phyloP scores from a whole-genome alignment of 208 protist genomes.

The Trypanosoma cruzi region DNA sequence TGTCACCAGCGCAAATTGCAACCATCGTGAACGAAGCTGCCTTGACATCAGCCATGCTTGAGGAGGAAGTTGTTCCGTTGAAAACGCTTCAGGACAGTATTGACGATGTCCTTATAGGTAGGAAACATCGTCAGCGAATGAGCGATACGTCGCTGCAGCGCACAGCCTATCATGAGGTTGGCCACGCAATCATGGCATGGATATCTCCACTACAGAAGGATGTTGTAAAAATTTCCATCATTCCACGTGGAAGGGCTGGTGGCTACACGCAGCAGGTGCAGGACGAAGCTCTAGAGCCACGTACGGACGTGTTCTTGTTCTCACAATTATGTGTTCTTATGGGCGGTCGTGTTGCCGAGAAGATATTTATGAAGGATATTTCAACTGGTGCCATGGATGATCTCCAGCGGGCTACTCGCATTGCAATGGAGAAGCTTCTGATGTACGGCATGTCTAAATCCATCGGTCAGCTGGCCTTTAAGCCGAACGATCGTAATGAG shows the following conservation, averaged over 20 bases:
- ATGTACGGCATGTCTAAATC: slow-evolving; percentile 91
- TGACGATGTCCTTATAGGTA: slow-evolving; percentile 94
- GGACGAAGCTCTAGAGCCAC: slow-evolving; percentile 89
- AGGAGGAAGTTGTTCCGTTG: slow-evolving; percentile 73
- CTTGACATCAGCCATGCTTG: slow-evolving; percentile 82
- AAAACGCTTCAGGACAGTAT: slow-evolving; percentile 85
- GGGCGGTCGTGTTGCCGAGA: slow-evolving; percentile 89
- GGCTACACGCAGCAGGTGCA: slow-evolving; percentile 94
- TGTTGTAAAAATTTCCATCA: slow-evolving; percentile 93
- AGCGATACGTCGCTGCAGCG: slow-evolving; percentile 73
- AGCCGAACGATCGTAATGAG: slow-evolving; percentile 88
- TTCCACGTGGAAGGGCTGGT: slow-evolving; percentile 86
- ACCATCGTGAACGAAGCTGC: slow-evolving; percentile 98
- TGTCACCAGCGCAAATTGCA: slow-evolving; percentile 95
- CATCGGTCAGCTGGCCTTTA: slow-evolving; percentile 87
- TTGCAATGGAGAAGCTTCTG: slow-evolving; percentile 89
- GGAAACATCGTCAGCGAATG: slow-evolving; percentile 94
- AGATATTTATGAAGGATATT: slow-evolving; percentile 86
- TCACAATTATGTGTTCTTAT: slow-evolving; percentile 91
- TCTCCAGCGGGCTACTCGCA: slow-evolving; percentile 85
- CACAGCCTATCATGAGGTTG: slow-evolving; percentile 98
- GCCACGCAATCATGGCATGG: slow-evolving; percentile 97
- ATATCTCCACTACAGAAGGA: slow-evolving; percentile 86
- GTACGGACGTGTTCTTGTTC: slow-evolving; percentile 87
- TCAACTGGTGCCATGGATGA: slow-evolving; percentile 93